Conservation (phyloP, 2,329 filamentous ascomycete genomes). For the Pseudocercospora cruenta region DNA sequence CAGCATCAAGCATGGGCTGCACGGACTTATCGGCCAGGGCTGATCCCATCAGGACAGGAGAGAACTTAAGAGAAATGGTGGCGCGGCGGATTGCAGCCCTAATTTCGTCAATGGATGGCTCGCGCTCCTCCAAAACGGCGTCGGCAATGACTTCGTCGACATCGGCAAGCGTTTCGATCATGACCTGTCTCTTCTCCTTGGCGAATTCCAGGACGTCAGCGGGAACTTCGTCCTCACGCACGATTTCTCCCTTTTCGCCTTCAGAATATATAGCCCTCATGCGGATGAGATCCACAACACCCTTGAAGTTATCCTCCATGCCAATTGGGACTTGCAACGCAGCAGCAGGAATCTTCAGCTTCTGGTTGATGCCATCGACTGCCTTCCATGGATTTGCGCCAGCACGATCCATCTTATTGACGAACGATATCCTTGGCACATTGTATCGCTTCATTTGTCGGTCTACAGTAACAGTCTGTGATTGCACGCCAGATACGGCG, state of each 20-base stretch:
- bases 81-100: slow-evolving; percentile 89
- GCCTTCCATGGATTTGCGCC: slow-evolving; percentile 98
- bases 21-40: slow-evolving; percentile 92
- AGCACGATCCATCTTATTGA: slow-evolving; percentile 99
- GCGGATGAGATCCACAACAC: slow-evolving; percentile 87
- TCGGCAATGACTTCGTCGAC: slow-evolving; percentile 98
- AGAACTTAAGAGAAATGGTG: slow-evolving; percentile 88
- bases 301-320: slow-evolving; percentile 85
- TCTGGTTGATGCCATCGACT: slow-evolving; percentile 95
- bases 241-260: slow-evolving; percentile 73
- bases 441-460: slow-evolving; percentile 99
- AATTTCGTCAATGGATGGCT: slow-evolving; percentile 79
- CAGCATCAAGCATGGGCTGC: slow-evolving; percentile 94
- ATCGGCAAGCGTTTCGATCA: slow-evolving; percentile 95
- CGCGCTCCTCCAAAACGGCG: slow-evolving; percentile 84
- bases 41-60: slow-evolving; percentile 94
- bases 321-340: slow-evolving; percentile 95
- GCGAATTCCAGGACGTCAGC: slow-evolving; percentile 75
- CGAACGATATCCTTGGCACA: slow-evolving; percentile 89
- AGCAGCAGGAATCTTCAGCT: slow-evolving; percentile 89
- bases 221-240: slow-evolving; percentile 81
- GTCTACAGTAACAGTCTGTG: slow-evolving; percentile 97
- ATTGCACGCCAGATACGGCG: slow-evolving; percentile 95
- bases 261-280: slow-evolving; percentile 96
- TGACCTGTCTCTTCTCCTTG: slow-evolving; percentile 77